Evolutionary conservation across 805 yeast genomes (phyloP), one percentile per base, ranked within the genome.

Genomic region (Candida peoriensis): DNA sequence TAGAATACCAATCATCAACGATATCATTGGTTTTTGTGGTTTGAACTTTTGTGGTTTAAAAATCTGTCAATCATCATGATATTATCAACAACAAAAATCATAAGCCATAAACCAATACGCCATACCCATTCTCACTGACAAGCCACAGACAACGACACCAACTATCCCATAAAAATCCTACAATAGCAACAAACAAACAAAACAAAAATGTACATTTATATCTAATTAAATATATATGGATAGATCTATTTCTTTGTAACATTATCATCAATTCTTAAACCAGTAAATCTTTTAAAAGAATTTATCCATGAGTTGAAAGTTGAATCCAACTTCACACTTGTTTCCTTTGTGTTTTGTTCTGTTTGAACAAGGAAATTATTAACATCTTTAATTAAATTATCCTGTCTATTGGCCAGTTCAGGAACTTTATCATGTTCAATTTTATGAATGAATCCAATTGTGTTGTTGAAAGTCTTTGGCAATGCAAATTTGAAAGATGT

Each of bases 381-480:
- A 6, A 82, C 70, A 30, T 64, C 62, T 24, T 60, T 56, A 24
- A 66, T 63, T 12, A 78, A 63, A 27, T 56, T 51, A 24, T 71
- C 68, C 54, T 86, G 95, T 36, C 72, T 72, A 29, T 68, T 55
- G 11, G 89, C 86, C 23, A 86, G 55, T 25, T 64, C 66, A 5
- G 95, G 94, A 28, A 79, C 58, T 36, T 68, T 64, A 18, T 69
- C 58, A 52, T 74, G 61, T 57, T 87, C 93, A 41, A 74, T 64
- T 36, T 63, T 60, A 76, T 85, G 78, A 4, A 72, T 60, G 48
- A 78, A 74, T 6, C 61, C 57, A 11, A 71, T 60, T 8, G 85
- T 74, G 55, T 81, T 84, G 27, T 52, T 49, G 48, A 74, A 84
- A 0, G 96, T 87, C 33, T 68, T 60, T 13, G 96, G 96, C 48